Conservation (phyloP, 2,329 filamentous ascomycete genomes). For the Lachnellula hyalina region DNA sequence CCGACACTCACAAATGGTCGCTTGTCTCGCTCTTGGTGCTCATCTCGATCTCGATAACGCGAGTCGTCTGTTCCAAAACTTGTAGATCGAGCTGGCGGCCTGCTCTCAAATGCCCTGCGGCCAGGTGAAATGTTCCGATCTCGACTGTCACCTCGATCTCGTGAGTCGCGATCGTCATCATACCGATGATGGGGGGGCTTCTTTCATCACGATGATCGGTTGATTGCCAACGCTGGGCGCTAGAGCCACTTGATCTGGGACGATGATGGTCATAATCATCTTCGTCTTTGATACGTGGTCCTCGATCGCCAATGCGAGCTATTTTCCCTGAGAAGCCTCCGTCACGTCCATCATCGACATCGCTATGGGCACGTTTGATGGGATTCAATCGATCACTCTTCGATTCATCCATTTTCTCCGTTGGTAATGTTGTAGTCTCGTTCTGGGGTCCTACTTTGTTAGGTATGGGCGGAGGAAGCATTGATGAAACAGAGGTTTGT, state of each 20-base stretch:
- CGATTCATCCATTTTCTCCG: conserved; percentile 6
- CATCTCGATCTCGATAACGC: conserved; percentile 15
- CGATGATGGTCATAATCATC: conserved; percentile 15
- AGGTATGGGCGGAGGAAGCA: conserved; percentile 24
- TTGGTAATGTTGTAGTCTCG: conserved; percentile 4
- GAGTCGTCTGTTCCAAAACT: conserved; percentile 16
- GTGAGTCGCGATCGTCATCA: conserved; percentile 15
- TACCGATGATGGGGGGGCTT: conserved; percentile 14
- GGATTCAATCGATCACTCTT: conserved; percentile 16
- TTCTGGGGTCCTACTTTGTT: conserved; percentile 10
- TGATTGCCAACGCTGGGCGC: conserved; percentile 13
- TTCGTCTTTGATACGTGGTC: conserved; percentile 16
- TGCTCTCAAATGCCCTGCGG: conserved; percentile 18
- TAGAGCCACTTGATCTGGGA: conserved; percentile 20
- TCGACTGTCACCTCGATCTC: conserved; percentile 18
- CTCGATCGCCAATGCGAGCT: conserved; percentile 23
- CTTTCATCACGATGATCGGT: conserved; percentile 20
- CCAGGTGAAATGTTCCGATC: conserved; percentile 26
- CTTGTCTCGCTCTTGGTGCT: conserved; percentile 5
- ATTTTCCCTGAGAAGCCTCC: conserved; percentile 16
- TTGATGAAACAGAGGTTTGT: conserved; percentile 10
- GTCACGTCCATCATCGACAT: conserved; percentile 19
- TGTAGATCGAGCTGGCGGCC: conserved; percentile 18
- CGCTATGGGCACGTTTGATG: conserved; percentile 28
- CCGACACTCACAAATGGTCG: conserved; percentile 17